Evolutionary conservation across 2,329 filamentous ascomycete genomes (phyloP).

Genomic region (Torrubiellomyces zombiae): DNA sequence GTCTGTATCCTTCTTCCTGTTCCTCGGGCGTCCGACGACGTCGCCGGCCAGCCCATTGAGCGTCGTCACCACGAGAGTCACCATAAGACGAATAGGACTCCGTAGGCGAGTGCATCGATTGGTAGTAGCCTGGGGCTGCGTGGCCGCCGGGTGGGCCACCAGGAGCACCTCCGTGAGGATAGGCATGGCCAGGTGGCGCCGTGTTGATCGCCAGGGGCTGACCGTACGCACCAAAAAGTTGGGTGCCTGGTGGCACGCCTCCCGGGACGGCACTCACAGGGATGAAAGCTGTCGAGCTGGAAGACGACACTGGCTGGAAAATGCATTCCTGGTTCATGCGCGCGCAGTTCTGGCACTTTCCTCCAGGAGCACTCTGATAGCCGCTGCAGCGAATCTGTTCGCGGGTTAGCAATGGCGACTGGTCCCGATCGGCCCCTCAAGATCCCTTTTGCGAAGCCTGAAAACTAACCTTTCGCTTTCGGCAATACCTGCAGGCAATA

Average conservation of each 20-base stretch:
- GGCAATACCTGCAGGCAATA: conserved; percentile 42
- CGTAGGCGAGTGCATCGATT: conserved; percentile 26
- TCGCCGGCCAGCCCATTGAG: conserved; percentile 14
- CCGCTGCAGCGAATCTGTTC: conserved; percentile 42
- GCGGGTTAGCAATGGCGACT: conserved; percentile 2
- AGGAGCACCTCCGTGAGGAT: conserved; percentile 6
- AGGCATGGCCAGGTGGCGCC: conserved; percentile 11
- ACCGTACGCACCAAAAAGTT: conserved; percentile 39
- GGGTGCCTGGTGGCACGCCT: conserved; percentile 39
- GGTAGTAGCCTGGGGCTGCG: conserved; percentile 23
- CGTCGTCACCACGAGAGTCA: conserved; percentile 16
- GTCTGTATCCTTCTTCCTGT: conserved; percentile 23
- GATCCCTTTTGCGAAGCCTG: neutral
- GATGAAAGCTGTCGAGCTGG: conserved; percentile 39
- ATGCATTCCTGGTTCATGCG: conserved; percentile 46
- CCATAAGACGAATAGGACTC: conserved; percentile 24
- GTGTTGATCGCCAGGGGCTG: conserved; percentile 29
- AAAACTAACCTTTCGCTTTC: conserved; percentile 38
- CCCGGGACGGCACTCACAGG: conserved; percentile 41
- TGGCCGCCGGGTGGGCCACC: conserved; percentile 9
- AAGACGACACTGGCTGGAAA: conserved; percentile 41
- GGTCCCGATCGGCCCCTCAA: neutral
- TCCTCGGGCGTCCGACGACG: conserved; percentile 22
- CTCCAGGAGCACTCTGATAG: conserved; percentile 39
- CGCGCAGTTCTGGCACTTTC: conserved; percentile 43